Evolutionary conservation across 1,284 basidiomycete species (phyloP).

Genomic region (Paramarasmius palmivorus): DNA sequence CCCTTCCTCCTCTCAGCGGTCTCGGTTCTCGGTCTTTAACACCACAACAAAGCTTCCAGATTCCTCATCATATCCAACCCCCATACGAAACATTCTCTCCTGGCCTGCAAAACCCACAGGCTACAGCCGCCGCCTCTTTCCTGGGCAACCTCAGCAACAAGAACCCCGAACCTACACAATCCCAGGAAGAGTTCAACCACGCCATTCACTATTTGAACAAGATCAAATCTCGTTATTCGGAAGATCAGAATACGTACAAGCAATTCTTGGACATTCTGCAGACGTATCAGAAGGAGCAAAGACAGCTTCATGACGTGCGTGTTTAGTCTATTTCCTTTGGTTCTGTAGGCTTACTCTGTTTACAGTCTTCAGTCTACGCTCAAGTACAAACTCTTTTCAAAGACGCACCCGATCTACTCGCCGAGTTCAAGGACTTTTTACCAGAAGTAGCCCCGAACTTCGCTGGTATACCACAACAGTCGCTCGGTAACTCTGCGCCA

Average conservation of each 20-base stretch:
- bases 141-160: slow-evolving; percentile 56
- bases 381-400: slow-evolving; percentile 94
- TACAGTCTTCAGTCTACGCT: slow-evolving; percentile 78
- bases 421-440: slow-evolving; percentile 96
- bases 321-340: slow-evolving; percentile 2
- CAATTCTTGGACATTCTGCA: slow-evolving; percentile 98
- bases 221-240: slow-evolving; percentile 94
- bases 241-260: slow-evolving; percentile 95
- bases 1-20: slow-evolving; percentile 25
- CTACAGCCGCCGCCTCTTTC: slow-evolving; percentile 60
- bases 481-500: too few relatives aligned
- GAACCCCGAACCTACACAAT: slow-evolving; percentile 43
- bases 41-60: slow-evolving; percentile 37
- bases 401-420: slow-evolving; percentile 88
- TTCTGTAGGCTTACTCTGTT: slow-evolving; percentile 12
- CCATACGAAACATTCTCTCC: slow-evolving; percentile 39
- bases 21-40: slow-evolving; percentile 43
- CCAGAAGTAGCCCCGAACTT: slow-evolving; percentile 60
- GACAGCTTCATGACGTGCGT: slow-evolving; percentile 85
- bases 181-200: slow-evolving; percentile 87
- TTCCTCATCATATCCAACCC: slow-evolving; percentile 32
- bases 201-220: slow-evolving; percentile 99
- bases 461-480: slow-evolving; percentile 20
- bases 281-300: slow-evolving; percentile 95
- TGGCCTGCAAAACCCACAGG: slow-evolving; percentile 34